Base-by-base conservation (phyloP, 495 filamentous ascomycete genomes). In the Penicillium simplicissimum region DNA sequence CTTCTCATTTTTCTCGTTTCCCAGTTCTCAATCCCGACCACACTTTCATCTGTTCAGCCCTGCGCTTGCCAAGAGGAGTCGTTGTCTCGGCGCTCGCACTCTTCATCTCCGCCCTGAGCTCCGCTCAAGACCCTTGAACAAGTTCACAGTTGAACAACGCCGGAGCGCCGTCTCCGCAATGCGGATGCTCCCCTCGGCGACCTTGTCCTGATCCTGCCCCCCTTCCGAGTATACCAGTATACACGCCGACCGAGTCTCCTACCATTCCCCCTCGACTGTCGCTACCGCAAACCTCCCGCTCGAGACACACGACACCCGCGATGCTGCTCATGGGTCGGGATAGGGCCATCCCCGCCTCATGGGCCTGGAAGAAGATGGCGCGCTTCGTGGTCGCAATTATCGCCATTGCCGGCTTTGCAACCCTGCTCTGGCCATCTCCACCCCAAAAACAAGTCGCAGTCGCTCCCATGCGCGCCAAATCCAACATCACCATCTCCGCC, bases 401-500 rank as follows among this genome's bases (percentile, higher is more conserved):
- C n/a, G 57, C 67, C 17, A 56, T 70, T 43, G 34, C 59, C n/a
- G 57, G 57, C 33, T 70, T 72, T 9, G 55, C 49, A 15, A 31
- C 67, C 28, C 49, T 78, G 33, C 64, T 76, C 15, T 73, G 74
- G 71, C 74, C 74, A 0, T 64, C 64, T 1, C 33, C 68, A 47
- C 4, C 51, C 10, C 64, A 67, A 64, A 67, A n/a, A 40, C 53
- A n/a, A 40, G 59, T 25, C 25, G 52, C 21, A 13, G 35, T 42
- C 36, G 28, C 65, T 25, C 60, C 62, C 9, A 31, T 69, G n/a
- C 57, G 68, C 33, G 56, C 67, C 14, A 52, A 58, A 11, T 61
- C 70, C 48, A 79, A 79, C 52, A 70, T 79, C 58, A 78, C 77
- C 34, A 59, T 79, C 31, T 68, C 71, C 21, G 52, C 73, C 43